phyloP scores from a whole-genome alignment of 2,329 filamentous ascomycete genomes.

The Raffaelea ambrosiae region DNA sequence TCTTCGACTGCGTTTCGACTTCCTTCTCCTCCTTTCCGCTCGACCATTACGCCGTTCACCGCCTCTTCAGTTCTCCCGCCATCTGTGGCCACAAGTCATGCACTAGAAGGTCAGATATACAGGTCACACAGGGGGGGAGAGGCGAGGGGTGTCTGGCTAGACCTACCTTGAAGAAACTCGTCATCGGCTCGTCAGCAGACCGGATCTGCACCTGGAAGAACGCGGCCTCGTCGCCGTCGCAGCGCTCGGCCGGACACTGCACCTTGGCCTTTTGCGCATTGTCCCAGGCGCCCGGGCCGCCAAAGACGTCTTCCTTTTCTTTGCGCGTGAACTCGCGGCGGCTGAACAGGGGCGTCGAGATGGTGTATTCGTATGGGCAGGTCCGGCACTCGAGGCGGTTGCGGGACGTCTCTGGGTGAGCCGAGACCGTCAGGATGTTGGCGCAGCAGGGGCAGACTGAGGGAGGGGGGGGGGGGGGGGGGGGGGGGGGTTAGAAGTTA shows the following conservation, averaged over 20 bases:
- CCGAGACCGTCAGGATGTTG: constrained; percentile 71
- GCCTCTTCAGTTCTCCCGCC: constrained; percentile 64
- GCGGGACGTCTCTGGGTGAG: constrained; percentile 38
- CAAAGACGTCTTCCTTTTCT: constrained; percentile 83
- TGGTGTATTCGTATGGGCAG: constrained; percentile 83
- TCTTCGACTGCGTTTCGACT: neutral
- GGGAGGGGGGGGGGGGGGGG: no score
- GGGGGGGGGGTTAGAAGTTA: no score
- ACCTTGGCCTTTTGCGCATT: constrained; percentile 79
- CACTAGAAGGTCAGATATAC: constrained; percentile 33
- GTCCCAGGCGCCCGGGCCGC: constrained; percentile 79
- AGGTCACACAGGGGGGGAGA: neutral
- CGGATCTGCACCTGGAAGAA: constrained; percentile 97
- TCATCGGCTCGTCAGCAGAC: constrained; percentile 98
- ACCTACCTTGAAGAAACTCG: constrained; percentile 78
- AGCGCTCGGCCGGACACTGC: constrained; percentile 74
- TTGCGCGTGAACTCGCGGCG: constrained; percentile 82
- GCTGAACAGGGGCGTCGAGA: constrained; percentile 69
- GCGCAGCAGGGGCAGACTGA: constrained; percentile 75
- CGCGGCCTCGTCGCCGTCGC: constrained; percentile 76
- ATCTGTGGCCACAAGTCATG: constrained; percentile 56
- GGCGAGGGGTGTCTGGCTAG: neutral
- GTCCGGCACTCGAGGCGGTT: constrained; percentile 95
- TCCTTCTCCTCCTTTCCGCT: neutral
- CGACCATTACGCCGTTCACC: no score